phyloP scores from a whole-genome alignment of 2,329 filamentous ascomycete genomes.

The Sclerotinia borealis region DNA sequence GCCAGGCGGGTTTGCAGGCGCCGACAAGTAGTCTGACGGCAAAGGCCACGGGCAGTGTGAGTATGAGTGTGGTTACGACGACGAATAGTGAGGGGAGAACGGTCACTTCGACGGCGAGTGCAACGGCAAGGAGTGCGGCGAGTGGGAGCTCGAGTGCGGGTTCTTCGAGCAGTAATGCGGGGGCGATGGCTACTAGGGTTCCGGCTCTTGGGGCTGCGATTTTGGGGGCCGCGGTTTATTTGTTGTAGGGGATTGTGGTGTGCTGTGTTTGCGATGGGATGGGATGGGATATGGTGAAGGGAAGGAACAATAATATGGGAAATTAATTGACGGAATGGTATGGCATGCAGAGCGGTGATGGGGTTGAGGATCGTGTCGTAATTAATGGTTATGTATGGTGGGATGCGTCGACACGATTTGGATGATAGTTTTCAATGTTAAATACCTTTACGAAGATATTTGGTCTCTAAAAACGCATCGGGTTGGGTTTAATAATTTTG shows the following conservation, averaged over 20 bases:
- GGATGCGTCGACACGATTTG: not conserved
- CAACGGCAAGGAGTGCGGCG: not conserved
- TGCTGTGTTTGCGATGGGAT: not conserved
- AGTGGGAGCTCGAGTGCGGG: not conserved
- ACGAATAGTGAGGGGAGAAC: not conserved
- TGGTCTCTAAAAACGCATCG: not conserved
- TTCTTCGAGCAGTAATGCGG: not conserved
- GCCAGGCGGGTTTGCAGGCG: not conserved
- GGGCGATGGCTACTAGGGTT: not conserved
- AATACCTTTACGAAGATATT: not conserved
- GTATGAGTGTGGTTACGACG: not conserved
- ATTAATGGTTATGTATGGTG: not conserved
- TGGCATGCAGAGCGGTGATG: not conserved
- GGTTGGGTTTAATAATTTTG: not conserved
- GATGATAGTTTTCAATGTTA: not conserved
- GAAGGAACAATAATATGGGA: not conserved
- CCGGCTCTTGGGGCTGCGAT: not conserved
- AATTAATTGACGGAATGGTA: not conserved
- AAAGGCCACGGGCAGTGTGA: not conserved
- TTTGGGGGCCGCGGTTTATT: not conserved
- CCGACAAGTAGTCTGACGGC: slow-evolving; percentile 18
- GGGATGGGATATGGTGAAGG: not conserved
- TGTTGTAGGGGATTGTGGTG: not conserved
- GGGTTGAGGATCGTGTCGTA: not conserved
- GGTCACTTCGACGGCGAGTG: not conserved